A percentile compares a stretch with the other conserved stretches of the same genome.
These are phyloP conservation scores for Gymnopilus junonius DNA, from an alignment of 768 basidiomycete species.

Conservation along the genomic window DNA sequence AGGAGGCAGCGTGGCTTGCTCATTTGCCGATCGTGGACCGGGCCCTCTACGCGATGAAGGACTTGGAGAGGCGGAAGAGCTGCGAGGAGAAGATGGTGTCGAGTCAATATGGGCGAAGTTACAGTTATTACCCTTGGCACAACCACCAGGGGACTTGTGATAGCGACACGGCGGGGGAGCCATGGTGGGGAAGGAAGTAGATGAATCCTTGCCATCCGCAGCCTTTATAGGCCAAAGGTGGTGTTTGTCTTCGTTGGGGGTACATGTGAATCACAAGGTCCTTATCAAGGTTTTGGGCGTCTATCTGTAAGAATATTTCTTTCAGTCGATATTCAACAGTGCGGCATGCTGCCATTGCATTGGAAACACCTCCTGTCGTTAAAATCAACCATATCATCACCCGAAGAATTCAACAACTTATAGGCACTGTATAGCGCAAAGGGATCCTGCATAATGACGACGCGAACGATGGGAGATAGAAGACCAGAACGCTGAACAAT, in stretches of 20 bases:
- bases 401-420: no score
- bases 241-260: neutral
- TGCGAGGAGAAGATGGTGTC: neutral
- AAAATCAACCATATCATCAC: no score
- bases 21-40: neutral
- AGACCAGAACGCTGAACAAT: no score
- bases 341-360: no score
- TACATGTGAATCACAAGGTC: neutral
- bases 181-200: neutral
- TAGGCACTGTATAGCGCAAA: no score
- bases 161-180: conserved; percentile 7
- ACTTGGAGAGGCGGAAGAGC: neutral
- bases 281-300: conserved; percentile 9
- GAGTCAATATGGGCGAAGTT: conserved; percentile 29
- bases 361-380: no score
- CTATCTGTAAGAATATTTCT: neutral
- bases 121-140: conserved; percentile 47
- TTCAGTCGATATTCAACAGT: neutral
- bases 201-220: neutral
- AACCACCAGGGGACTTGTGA: conserved; percentile 39
- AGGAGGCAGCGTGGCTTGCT: conserved; percentile 6
- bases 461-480: no score
- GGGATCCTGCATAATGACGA: no score
- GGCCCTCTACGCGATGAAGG: neutral
- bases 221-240: neutral